Evolutionary conservation across 805 yeast genomes (phyloP), one percentile per base, ranked within the genome.

Genomic region (Candida lessepsii): DNA sequence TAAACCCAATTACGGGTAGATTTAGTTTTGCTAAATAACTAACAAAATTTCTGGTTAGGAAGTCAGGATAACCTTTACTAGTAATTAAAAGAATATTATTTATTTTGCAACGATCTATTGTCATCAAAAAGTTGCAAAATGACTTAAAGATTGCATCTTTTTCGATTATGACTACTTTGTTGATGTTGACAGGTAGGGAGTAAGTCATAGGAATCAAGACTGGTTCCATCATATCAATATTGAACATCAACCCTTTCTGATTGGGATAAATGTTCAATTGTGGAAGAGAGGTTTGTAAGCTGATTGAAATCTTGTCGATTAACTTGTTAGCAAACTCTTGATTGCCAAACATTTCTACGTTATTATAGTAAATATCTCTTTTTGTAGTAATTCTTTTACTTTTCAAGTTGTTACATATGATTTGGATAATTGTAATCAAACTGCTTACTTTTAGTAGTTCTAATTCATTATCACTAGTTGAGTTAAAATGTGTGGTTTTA

Each of bases 61-160:
- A 50, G 53, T 83, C 89, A 0, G 89, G 87, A 49, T 67, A 81
- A 4, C 89, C 89, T 52, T 76, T 78, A 0, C 85, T 87, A 0
- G 88, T 81, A 7, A 83, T 56, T 0, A 76, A 41, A 2, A 60
- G 19, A 8, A 49, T 42, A 24, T 44, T 40, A 2, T 33, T 20
- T 4, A 11, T 18, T 9, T 28, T 13, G 19, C 14, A 13, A 15
- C 19, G 7, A 30, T 16, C 29, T 29, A 23, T 21, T n/a, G 11
- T 17, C 3, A 9, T 18, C 9, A 39, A 18, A 23, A 5, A 33
- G 10, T 33, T 18, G 43, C 42, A 39, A 18, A 41, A 62, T 1
- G 68, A 61, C 34, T 57, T 58, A 47, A 66, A 64, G 1, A 67
- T 59, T 2, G 74, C 72, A 29, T 69, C 74, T 44, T 69, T 69